phyloP scores from a whole-genome alignment of 2,329 filamentous ascomycete genomes.

The Magnaporthiopsis rhizophila region DNA sequence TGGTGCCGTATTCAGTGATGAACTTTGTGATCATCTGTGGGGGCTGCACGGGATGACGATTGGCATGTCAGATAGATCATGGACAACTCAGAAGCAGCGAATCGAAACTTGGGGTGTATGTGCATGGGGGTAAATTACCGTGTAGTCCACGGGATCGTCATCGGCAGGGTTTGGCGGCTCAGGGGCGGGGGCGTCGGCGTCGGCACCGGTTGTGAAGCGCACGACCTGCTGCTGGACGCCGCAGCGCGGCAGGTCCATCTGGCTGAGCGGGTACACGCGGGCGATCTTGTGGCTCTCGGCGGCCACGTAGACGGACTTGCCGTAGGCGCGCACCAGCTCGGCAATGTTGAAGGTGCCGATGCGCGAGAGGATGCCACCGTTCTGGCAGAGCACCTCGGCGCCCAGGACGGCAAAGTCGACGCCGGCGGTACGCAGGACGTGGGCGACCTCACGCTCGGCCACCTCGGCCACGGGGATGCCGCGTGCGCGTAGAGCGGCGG shows the following conservation, averaged over 20 bases:
- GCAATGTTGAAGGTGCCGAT: slow-evolving; percentile 85
- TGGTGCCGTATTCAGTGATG: slow-evolving; percentile 67
- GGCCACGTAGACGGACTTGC: slow-evolving; percentile 73
- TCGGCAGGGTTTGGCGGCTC: slow-evolving; percentile 13
- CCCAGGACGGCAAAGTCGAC: slow-evolving; percentile 63
- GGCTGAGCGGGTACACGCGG: slow-evolving; percentile 72
- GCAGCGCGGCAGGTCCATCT: slow-evolving; percentile 55
- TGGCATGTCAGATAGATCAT: not conserved
- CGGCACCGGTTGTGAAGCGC: slow-evolving; percentile 58
- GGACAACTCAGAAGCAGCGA: not conserved
- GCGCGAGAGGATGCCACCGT: slow-evolving; percentile 84
- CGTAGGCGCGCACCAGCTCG: slow-evolving; percentile 61
- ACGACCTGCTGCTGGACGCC: slow-evolving; percentile 73
- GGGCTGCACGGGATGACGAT: slow-evolving; percentile 33
- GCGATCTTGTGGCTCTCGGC: slow-evolving; percentile 97
- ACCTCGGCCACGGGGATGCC: slow-evolving; percentile 82
- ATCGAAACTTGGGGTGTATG: not conserved
- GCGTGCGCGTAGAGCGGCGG: slow-evolving; percentile 60
- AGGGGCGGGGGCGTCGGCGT: slow-evolving; percentile 19
- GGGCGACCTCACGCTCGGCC: slow-evolving; percentile 65
- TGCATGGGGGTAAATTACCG: slow-evolving; percentile 37
- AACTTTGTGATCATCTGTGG: slow-evolving; percentile 63
- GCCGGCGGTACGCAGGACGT: slow-evolving; percentile 58
- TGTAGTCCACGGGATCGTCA: slow-evolving; percentile 59
- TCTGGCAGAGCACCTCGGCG: slow-evolving; percentile 84